Conservation (phyloP, 1,139 yeast genomes). For the Candida albicans region DNA sequence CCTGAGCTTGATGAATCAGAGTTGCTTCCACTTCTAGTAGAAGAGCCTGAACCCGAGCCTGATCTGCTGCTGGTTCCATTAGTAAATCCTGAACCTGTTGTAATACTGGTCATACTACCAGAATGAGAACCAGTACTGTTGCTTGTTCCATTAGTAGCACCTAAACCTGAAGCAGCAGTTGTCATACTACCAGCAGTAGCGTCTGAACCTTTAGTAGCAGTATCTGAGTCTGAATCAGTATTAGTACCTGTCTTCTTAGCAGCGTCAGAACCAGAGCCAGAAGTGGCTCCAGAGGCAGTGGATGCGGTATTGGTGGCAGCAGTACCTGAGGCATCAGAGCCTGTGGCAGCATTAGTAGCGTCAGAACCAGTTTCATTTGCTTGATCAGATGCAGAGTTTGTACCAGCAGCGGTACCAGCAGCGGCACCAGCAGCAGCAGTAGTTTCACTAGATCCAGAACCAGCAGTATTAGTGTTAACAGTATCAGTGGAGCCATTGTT, state of each 20-base stretch:
- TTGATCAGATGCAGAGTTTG: too few relatives aligned
- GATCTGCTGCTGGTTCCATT: slow-evolving; percentile 3
- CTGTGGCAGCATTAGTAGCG: slow-evolving; percentile 12
- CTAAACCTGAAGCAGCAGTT: slow-evolving; percentile 11
- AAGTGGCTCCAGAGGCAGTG: slow-evolving; percentile 8
- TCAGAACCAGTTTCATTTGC: slow-evolving; percentile 11
- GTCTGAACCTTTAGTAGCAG: slow-evolving; percentile 3
- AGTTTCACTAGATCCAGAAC: neutral
- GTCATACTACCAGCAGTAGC: slow-evolving; percentile 6
- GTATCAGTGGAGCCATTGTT: neutral
- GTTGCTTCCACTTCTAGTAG: slow-evolving; percentile 2
- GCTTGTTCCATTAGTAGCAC: slow-evolving; percentile 9
- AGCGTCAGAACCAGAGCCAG: slow-evolving; percentile 7
- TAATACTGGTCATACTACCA: neutral
- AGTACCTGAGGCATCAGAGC: slow-evolving; percentile 7
- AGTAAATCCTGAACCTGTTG: slow-evolving; percentile 4
- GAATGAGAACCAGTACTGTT: slow-evolving; percentile 2
- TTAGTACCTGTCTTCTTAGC: slow-evolving; percentile 3
- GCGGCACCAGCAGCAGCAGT: slow-evolving; percentile 6
- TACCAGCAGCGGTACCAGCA: slow-evolving; percentile 10
- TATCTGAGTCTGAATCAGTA: slow-evolving; percentile 10
- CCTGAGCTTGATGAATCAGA: neutral
- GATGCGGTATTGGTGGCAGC: slow-evolving; percentile 3
- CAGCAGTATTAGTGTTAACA: slow-evolving; percentile 5
- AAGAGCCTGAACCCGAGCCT: slow-evolving; percentile 1